Percentiles rank a stretch among this genome's conserved stretches.
Conservation (phyloP, 108 stramenopile species). For the Mayamaea pseudoterrestris region DNA sequence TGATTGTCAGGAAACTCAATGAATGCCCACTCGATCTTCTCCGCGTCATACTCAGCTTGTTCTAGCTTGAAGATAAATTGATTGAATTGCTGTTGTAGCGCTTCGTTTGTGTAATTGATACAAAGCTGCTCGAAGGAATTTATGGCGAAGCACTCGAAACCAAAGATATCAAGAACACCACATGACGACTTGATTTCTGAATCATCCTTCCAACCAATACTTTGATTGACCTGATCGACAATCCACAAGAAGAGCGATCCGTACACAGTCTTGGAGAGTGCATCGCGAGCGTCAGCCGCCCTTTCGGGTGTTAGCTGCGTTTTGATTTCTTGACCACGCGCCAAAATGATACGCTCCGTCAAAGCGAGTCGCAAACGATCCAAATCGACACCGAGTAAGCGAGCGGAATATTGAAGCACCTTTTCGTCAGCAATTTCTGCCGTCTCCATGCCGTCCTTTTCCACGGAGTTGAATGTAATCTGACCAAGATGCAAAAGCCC, state of each 20-base stretch:
- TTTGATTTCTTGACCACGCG: slow-evolving; percentile 71
- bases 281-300: slow-evolving; percentile 86
- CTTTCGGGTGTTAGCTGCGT: slow-evolving; percentile 62
- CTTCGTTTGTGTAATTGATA: slow-evolving; percentile 99
- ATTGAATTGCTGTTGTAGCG: slow-evolving; percentile 99
- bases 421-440: slow-evolving; percentile 52
- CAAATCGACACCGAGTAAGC: slow-evolving; percentile 69
- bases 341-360: slow-evolving; percentile 69
- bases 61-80: slow-evolving; percentile 98
- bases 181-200: slow-evolving; percentile 60
- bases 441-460: slow-evolving; percentile 56
- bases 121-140: slow-evolving; percentile 99
- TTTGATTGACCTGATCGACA: slow-evolving; percentile 78
- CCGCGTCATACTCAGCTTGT: slow-evolving; percentile 92
- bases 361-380: slow-evolving; percentile 60
- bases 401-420: slow-evolving; percentile 52
- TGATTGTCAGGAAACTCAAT: slow-evolving; percentile 96
- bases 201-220: slow-evolving; percentile 77
- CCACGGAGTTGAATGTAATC: slow-evolving; percentile 53
- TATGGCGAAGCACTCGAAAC: slow-evolving; percentile 95
- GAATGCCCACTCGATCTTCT: slow-evolving; percentile 80
- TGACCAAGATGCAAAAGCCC: slow-evolving; percentile 87
- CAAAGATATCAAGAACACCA: slow-evolving; percentile 99
- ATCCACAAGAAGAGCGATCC: slow-evolving; percentile 84
- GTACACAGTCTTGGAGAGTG: slow-evolving; percentile 91